Base-by-base conservation (phyloP, 192 early-diverging fungal species). In the Backusella westeae region DNA sequence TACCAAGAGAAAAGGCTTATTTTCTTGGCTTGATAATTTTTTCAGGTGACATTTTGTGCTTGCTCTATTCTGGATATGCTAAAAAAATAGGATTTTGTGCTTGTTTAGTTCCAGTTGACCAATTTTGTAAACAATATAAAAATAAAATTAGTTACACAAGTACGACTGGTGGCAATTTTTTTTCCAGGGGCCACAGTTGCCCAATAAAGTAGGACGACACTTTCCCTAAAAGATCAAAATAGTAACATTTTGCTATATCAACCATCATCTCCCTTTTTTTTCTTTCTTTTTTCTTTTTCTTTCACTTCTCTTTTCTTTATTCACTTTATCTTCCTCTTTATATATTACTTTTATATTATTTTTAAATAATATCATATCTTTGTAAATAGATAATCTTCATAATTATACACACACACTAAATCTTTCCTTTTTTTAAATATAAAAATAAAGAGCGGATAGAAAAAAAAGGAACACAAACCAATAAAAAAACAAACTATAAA, bases 131-230 rank as follows among this genome's bases (percentile, higher is more conserved):
- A 52, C 21, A 69, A 70, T 44, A 53, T 75, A 66, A 67, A 75
- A 42, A 75, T 44, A 75, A 67, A 70, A 75, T 70, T 29, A 52
- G 75, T 76, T 76, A 76, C 75, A 76, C 75, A 56, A 46, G 39
- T n/a, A 63, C 72, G 26, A 63, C 49, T 69, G 75, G 75, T 76
- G 75, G 75, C 75, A 76, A 76, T 59, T 63, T 63, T 63, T 53
- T 74, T 56, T 74, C 29, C 49, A 74, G 39, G 36, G 70, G 36
- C 23, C 23, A 71, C 23, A 44, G 71, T 44, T 72, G 44, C 38
- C 44, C 41, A 44, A 72, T 32, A 34, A 72, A 72, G 53, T 56
- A 56, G 72, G 67, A 68, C 72, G 72, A 59, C 72, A 35, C 26
- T 35, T n/a, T 63, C 26, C 56, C 56, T 63, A 63, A 67, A 70